Conservation (phyloP, 169 alveolate genomes). For the Babesia divergens region DNA sequence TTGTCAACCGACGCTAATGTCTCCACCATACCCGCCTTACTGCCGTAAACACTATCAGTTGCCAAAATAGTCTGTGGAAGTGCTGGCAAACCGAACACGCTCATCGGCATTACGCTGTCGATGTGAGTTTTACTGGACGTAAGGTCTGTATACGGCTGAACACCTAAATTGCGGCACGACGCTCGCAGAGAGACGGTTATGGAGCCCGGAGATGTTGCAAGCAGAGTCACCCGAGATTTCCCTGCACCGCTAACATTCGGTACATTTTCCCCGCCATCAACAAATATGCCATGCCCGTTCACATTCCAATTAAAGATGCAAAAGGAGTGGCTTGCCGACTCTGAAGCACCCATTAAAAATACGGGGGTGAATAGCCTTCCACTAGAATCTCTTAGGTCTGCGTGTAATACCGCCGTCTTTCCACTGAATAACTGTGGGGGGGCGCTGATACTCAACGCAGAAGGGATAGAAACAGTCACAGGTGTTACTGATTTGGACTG, state of each 20-base stretch:
- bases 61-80: not conserved
- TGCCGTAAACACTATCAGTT: not conserved
- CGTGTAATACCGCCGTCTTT: not conserved
- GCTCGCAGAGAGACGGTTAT: slow-evolving; percentile 4
- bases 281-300: slow-evolving; percentile 7
- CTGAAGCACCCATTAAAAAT: slow-evolving; percentile 3
- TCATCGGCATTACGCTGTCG: not conserved
- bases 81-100: not conserved
- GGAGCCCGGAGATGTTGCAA: slow-evolving; percentile 10
- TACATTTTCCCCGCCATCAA: slow-evolving; percentile 8
- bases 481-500: slow-evolving; percentile 10
- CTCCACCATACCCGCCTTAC: slow-evolving; percentile 15
- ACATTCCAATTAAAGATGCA: slow-evolving; percentile 23
- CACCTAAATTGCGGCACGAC: slow-evolving; percentile 12
- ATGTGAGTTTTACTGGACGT: not conserved
- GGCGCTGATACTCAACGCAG: not conserved
- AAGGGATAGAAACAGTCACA: slow-evolving; percentile 12
- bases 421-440: not conserved
- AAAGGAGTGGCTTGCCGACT: not conserved
- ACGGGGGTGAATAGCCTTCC: slow-evolving; percentile 15
- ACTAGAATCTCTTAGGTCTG: not conserved
- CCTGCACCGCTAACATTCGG: slow-evolving; percentile 17
- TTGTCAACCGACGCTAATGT: slow-evolving; percentile 5
- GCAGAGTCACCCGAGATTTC: not conserved
- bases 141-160: not conserved